A percentile compares a stretch with the other conserved stretches of the same genome.
Conservation (phyloP, 2,329 filamentous ascomycete genomes). For the Epicoccum sorghinum region DNA sequence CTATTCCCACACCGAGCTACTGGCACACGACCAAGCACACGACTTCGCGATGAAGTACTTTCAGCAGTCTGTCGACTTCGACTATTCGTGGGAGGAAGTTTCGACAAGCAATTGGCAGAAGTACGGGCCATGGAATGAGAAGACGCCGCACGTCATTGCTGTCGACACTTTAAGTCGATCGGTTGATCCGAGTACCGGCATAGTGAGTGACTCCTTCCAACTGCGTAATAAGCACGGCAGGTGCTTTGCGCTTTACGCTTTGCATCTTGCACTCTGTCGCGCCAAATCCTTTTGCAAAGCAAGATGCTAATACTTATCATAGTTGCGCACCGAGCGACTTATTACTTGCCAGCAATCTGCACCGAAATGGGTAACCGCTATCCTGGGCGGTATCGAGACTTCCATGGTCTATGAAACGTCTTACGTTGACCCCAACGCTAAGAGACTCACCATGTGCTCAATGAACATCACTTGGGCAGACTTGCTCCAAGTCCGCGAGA, state of each 20-base stretch:
- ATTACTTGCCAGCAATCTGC: constrained; percentile 69
- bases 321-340: constrained; percentile 74
- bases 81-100: constrained; percentile 99
- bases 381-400: constrained; percentile 80
- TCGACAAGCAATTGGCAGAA: constrained; percentile 98
- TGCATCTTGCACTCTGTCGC: constrained; percentile 1
- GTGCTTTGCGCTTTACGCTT: neutral
- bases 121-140: constrained; percentile 98
- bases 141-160: constrained; percentile 93
- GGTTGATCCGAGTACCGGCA: constrained; percentile 68
- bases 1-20: constrained; percentile 11
- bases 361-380: constrained; percentile 78
- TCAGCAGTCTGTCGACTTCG: constrained; percentile 84
- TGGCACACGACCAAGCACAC: constrained; percentile 23
- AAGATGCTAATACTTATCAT: constrained; percentile 18
- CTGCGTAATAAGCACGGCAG: constrained; percentile 12
- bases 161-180: constrained; percentile 87
- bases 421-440: constrained; percentile 82
- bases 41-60: constrained; percentile 83
- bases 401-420: constrained; percentile 94
- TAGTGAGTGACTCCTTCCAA: constrained; percentile 57
- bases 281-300: neutral
- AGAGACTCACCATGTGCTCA: constrained; percentile 95
- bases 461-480: constrained; percentile 94
- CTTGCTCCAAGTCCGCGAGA: constrained; percentile 89